These are phyloP conservation scores for Trichoderma sp. DNA, from an alignment of 2,329 filamentous ascomycete species.

Conservation along the genomic window DNA sequence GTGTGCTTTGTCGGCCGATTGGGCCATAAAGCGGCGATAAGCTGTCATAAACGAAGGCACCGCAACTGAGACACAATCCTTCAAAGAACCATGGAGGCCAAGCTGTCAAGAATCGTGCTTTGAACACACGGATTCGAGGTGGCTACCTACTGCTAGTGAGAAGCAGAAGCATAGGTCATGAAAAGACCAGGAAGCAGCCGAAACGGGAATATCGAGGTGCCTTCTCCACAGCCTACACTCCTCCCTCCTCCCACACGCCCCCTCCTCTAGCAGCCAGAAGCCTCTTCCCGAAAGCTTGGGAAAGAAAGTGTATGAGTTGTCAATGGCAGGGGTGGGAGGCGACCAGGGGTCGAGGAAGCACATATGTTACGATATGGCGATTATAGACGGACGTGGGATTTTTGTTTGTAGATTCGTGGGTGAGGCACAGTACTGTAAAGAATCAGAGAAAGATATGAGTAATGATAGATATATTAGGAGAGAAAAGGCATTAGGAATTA, in stretches of 20 bases:
- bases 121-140: neutral
- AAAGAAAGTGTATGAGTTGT: slow-evolving; percentile 24
- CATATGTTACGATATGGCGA: neutral
- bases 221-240: neutral
- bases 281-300: slow-evolving; percentile 28
- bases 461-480: neutral
- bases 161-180: no score
- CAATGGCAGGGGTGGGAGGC: slow-evolving; percentile 15
- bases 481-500: neutral
- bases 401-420: neutral
- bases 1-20: slow-evolving; percentile 14
- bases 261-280: slow-evolving; percentile 16
- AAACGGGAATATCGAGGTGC: slow-evolving; percentile 17
- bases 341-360: slow-evolving; percentile 12
- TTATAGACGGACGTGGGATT: neutral
- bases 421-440: neutral
- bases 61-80: neutral
- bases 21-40: neutral
- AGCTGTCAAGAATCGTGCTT: neutral
- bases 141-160: neutral
- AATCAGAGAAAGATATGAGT: neutral
- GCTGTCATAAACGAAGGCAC: no score
- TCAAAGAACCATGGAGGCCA: neutral
- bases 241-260: slow-evolving; percentile 16
- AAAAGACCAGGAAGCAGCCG: slow-evolving; percentile 9